Percentiles rank a stretch among this genome's conserved stretches.
phyloP scores from a whole-genome alignment of 1,139 yeast species.

The Zhuliangozyma parablackwelliae region DNA sequence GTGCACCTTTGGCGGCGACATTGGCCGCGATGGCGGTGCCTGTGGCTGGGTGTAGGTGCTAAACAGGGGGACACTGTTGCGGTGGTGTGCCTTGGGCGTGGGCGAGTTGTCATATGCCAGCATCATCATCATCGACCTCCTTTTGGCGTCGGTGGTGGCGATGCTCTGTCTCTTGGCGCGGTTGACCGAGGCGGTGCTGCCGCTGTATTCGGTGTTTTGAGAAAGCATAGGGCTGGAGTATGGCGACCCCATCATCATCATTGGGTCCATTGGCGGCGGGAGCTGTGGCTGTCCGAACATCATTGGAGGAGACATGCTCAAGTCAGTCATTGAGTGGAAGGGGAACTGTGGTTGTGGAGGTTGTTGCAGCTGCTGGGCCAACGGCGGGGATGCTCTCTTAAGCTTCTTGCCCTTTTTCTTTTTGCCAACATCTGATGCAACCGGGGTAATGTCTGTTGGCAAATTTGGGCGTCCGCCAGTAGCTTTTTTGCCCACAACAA shows the following conservation, averaged over 20 bases:
- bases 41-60: conserved; percentile 3
- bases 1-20: conserved; percentile 7
- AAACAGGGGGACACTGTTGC: conserved; percentile 9
- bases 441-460: background rate
- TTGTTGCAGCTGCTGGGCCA: background rate
- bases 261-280: conserved; percentile 2
- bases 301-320: too few relatives aligned
- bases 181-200: conserved; percentile 5
- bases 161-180: conserved; percentile 18
- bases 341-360: background rate
- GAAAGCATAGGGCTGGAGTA: conserved; percentile 19
- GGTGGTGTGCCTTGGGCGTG: conserved; percentile 5
- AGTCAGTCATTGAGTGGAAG: background rate
- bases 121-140: conserved; percentile 16
- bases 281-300: too few relatives aligned
- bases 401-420: conserved; percentile 6
- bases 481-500: conserved; percentile 17
- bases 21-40: conserved; percentile 3
- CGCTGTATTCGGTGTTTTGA: conserved; percentile 17
- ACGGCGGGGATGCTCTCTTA: background rate
- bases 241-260: conserved; percentile 5
- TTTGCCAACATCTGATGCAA: background rate
- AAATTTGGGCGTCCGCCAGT: background rate
- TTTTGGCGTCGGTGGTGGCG: conserved; percentile 15
- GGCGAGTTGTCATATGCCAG: conserved; percentile 1